Evolutionary conservation across 305 asterid species (phyloP).

Genomic region (Fraxinus velutina): DNA sequence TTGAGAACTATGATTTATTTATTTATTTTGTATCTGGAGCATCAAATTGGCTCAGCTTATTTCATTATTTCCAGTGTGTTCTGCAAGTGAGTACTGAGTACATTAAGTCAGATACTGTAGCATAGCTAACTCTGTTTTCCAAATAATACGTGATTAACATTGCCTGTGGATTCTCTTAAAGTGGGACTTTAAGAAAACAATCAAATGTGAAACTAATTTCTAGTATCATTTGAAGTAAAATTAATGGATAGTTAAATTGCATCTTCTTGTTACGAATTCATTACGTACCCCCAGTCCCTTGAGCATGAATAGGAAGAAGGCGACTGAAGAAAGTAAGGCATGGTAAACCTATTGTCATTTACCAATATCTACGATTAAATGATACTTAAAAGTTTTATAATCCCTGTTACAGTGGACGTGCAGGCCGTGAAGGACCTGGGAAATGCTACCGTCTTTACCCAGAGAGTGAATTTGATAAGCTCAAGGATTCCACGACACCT

Average conservation of each 20-base stretch:
- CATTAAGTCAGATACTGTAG: not conserved
- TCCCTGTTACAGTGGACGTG: slow-evolving; percentile 80
- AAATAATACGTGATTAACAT: not conserved
- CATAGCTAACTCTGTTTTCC: not conserved
- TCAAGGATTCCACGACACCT: slow-evolving; percentile 74
- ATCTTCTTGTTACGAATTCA: not conserved
- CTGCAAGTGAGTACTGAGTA: not conserved
- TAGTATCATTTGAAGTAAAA: not conserved
- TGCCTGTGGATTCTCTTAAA: slow-evolving; percentile 3
- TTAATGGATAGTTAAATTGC: not conserved
- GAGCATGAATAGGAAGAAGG: not conserved
- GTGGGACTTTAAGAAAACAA: not conserved
- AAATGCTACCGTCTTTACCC: slow-evolving; percentile 98
- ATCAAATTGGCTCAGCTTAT: not conserved
- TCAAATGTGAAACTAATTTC: not conserved
- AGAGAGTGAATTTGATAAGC: slow-evolving; percentile 78
- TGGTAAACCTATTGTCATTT: not conserved
- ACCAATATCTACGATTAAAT: slow-evolving; percentile 5
- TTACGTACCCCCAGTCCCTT: not conserved
- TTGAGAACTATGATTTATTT: slow-evolving; percentile 12
- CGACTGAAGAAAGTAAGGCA: not conserved
- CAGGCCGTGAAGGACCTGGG: slow-evolving; percentile 98
- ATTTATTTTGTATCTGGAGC: not conserved
- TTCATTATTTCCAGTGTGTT: not conserved
- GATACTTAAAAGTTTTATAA: not conserved